Percentiles rank a stretch among this genome's conserved stretches.
These are phyloP conservation scores for Nemania bipapillata DNA, from an alignment of 2,329 filamentous ascomycete genomes.

Conservation along the genomic window DNA sequence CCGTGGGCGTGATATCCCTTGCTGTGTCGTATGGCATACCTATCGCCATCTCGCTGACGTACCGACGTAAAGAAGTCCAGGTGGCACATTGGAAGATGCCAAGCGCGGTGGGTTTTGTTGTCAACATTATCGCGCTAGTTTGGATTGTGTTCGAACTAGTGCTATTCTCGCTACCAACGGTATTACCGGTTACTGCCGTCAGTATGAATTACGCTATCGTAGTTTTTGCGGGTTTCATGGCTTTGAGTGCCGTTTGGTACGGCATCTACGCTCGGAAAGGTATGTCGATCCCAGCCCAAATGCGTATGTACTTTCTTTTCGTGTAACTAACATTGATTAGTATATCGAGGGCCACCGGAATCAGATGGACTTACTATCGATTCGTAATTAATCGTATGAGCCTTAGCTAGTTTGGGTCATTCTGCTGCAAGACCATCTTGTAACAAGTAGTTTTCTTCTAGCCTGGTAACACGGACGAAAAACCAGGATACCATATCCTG, in stretches of 20 bases:
- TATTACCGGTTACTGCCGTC: constrained; percentile 47
- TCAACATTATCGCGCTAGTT: constrained; percentile 59
- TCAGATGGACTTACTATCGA: constrained; percentile 47
- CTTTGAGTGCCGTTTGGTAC: constrained; percentile 60
- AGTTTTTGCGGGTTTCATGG: constrained; percentile 60
- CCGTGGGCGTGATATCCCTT: constrained; percentile 66
- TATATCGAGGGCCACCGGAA: constrained; percentile 49
- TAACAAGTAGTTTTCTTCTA: not conserved
- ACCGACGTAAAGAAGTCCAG: constrained; percentile 59
- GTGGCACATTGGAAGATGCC: constrained; percentile 62
- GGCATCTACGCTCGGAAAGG: constrained; percentile 62
- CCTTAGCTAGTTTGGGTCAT: not conserved
- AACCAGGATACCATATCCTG: not conserved
- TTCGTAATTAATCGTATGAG: constrained; percentile 26
- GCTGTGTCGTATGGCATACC: constrained; percentile 67
- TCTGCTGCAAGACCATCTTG: not conserved
- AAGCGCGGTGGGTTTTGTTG: constrained; percentile 54
- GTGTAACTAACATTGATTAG: constrained; percentile 36
- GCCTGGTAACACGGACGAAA: not conserved
- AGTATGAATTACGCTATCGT: constrained; percentile 64
- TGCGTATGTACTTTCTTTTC: not conserved
- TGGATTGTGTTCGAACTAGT: constrained; percentile 66
- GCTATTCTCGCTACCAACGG: constrained; percentile 59
- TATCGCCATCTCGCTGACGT: constrained; percentile 62
- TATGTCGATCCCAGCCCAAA: constrained; percentile 47